Percentiles rank a stretch among this genome's conserved stretches.
These are phyloP conservation scores for Solanum hybrid DNA, from an alignment of 305 asterid genomes.

Conservation along the genomic window DNA sequence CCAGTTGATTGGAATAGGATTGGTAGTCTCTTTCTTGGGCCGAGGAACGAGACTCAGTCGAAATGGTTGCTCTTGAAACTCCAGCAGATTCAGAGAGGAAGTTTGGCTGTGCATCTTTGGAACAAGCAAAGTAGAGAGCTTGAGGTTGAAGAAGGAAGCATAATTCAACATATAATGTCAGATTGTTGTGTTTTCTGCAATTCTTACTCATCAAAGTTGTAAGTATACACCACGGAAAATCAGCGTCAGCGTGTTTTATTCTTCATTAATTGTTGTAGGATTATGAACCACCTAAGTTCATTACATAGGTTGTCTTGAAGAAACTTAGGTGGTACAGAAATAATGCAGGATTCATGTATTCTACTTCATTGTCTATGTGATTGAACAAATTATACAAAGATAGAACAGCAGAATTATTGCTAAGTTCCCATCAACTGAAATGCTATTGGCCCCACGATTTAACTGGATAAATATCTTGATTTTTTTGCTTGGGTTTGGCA, in stretches of 20 bases:
- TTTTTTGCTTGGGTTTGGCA: background rate
- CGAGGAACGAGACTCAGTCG: conserved; percentile 30
- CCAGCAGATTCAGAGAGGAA: conserved; percentile 36
- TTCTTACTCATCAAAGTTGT: conserved; percentile 18
- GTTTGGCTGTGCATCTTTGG: conserved; percentile 82
- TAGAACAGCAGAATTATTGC: background rate
- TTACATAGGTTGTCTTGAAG: conserved; percentile 4
- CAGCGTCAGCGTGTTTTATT: background rate
- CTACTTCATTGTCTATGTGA: background rate
- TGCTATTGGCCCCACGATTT: background rate
- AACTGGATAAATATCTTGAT: background rate
- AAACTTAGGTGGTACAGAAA: background rate
- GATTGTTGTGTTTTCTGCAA: conserved; percentile 38
- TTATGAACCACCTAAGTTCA: conserved; percentile 42
- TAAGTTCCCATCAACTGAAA: background rate
- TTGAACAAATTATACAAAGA: background rate
- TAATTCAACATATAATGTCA: conserved; percentile 45
- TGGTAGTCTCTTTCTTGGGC: conserved; percentile 51
- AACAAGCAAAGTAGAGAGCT: conserved; percentile 69
- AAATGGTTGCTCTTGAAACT: conserved; percentile 58
- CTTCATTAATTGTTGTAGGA: background rate
- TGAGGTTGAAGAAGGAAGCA: conserved; percentile 62
- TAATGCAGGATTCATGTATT: background rate
- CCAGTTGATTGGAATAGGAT: conserved; percentile 83
- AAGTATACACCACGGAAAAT: background rate